Evolutionary conservation across 306 rosid species (phyloP).

Genomic region (Cercis canadensis): DNA sequence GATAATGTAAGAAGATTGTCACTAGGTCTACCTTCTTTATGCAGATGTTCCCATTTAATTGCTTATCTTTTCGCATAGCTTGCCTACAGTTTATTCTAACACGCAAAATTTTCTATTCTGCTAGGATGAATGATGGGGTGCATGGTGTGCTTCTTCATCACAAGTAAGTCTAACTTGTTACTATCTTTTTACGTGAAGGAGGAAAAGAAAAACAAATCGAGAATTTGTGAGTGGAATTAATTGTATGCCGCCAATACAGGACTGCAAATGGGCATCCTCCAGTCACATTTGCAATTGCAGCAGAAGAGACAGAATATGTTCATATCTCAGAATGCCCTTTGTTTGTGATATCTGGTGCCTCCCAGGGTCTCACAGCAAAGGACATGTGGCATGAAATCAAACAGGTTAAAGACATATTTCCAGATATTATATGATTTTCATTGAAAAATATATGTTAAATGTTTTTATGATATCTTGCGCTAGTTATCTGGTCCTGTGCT

Average conservation of each 20-base stretch:
- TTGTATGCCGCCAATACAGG: slow-evolving; percentile 52
- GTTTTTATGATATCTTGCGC: slow-evolving; percentile 12
- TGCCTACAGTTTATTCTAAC: slow-evolving; percentile 45
- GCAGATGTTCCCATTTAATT: slow-evolving; percentile 30
- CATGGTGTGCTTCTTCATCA: slow-evolving; percentile 86
- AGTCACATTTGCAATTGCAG: slow-evolving; percentile 90
- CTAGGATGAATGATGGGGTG: slow-evolving; percentile 78
- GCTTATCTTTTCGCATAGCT: neutral
- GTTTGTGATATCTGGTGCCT: slow-evolving; percentile 78
- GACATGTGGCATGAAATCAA: slow-evolving; percentile 92
- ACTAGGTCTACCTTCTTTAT: slow-evolving; percentile 28
- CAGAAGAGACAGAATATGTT: slow-evolving; percentile 73
- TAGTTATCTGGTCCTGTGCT: slow-evolving; percentile 25
- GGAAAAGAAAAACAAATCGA: slow-evolving; percentile 21
- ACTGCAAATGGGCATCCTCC: slow-evolving; percentile 69
- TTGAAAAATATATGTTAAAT: slow-evolving; percentile 17
- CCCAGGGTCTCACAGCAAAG: slow-evolving; percentile 72
- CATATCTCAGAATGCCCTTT: slow-evolving; percentile 83
- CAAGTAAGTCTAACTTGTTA: slow-evolving; percentile 53
- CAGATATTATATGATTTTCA: neutral
- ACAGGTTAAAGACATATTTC: slow-evolving; percentile 56
- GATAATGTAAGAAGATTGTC: slow-evolving; percentile 59
- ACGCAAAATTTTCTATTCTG: slow-evolving; percentile 37
- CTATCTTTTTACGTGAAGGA: slow-evolving; percentile 9
- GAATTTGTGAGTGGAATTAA: slow-evolving; percentile 28